Evolutionary conservation across 2,329 filamentous ascomycete species (phyloP).

Genomic region (Phymatotrichopsis omnivora): DNA sequence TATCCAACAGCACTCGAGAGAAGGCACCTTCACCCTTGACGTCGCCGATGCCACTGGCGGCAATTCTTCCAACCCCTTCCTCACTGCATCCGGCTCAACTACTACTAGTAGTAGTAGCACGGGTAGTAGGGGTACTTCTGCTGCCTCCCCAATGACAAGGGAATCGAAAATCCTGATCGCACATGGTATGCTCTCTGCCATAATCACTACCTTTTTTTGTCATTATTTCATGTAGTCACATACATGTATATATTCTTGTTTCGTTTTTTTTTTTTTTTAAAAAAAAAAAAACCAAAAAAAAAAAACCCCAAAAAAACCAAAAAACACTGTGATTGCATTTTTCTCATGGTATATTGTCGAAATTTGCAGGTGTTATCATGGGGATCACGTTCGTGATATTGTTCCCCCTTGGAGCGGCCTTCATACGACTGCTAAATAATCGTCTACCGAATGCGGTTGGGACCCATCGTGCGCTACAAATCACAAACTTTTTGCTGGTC

Average conservation of each 20-base stretch:
- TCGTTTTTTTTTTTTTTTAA: conserved; percentile 1
- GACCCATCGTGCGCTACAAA: conserved; percentile 49
- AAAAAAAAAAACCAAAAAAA: neutral
- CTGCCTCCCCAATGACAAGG: conserved; percentile 24
- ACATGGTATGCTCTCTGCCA: conserved; percentile 29
- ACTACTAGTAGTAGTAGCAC: conserved; percentile 15
- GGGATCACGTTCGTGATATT: conserved; percentile 48
- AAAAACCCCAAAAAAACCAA: conserved; percentile 7
- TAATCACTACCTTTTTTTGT: neutral
- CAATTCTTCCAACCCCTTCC: conserved; percentile 46
- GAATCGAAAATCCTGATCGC: conserved; percentile 29
- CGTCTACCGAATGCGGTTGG: conserved; percentile 32
- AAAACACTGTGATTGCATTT: neutral
- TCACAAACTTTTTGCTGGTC: conserved; percentile 46
- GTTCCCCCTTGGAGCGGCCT: conserved; percentile 50
- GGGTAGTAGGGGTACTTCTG: conserved; percentile 19
- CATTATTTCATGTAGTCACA: neutral
- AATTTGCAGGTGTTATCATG: conserved; percentile 47
- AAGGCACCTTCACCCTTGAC: conserved; percentile 41
- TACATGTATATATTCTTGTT: neutral
- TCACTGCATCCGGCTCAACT: conserved; percentile 22
- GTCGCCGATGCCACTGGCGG: conserved; percentile 38
- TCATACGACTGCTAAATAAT: conserved; percentile 50
- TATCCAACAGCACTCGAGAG: conserved; percentile 43
- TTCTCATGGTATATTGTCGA: neutral